phyloP scores from a whole-genome alignment of 768 basidiomycete species.

The Amanita rimosa region DNA sequence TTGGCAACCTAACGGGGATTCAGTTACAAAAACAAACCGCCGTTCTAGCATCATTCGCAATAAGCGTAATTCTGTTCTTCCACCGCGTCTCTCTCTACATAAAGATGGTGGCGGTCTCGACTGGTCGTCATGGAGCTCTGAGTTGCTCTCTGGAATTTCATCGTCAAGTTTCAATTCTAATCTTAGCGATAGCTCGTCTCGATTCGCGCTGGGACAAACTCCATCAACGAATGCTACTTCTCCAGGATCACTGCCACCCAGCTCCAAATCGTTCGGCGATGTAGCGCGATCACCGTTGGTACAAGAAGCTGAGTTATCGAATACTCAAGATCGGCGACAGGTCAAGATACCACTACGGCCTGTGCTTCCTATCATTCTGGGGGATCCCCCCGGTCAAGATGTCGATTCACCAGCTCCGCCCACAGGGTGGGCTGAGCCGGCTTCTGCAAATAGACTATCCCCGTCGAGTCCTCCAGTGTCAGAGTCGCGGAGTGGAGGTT shows the following conservation, averaged over 20 bases:
- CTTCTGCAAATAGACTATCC: constrained; percentile 11
- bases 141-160: constrained; percentile 5
- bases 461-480: constrained; percentile 7
- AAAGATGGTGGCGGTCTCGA: constrained; percentile 3
- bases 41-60: constrained; percentile 5
- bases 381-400: constrained; percentile 9
- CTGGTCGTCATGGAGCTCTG: constrained; percentile 5
- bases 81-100: constrained; percentile 4
- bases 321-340: neutral
- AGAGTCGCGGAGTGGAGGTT: neutral
- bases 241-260: neutral
- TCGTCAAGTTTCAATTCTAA: neutral
- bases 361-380: constrained; percentile 21
- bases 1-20: neutral
- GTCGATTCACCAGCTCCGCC: constrained; percentile 8
- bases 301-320: neutral
- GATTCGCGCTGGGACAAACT: neutral
- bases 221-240: constrained; percentile 2
- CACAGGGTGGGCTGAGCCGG: constrained; percentile 14
- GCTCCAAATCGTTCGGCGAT: neutral
- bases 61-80: constrained; percentile 4
- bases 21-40: neutral
- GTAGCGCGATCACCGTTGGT: neutral
- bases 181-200: neutral
- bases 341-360: constrained; percentile 5